Percentiles rank a stretch among this genome's conserved stretches.
Conservation (phyloP, 2,329 filamentous ascomycete genomes). For the Beauveria brongniartii region DNA sequence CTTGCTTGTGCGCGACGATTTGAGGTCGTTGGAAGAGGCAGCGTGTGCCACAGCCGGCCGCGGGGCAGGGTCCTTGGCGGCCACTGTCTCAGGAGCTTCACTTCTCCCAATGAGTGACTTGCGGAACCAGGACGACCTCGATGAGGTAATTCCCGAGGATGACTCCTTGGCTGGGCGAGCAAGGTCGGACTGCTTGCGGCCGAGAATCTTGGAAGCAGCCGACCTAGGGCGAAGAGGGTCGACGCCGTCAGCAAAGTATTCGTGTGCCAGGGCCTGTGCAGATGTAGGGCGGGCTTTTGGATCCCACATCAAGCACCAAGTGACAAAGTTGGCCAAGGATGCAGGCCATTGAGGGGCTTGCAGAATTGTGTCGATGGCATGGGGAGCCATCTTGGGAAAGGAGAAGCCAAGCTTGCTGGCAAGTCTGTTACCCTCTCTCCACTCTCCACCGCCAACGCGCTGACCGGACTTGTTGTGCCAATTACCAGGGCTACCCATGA, state of each 20-base stretch:
- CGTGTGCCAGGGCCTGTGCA: slow-evolving; percentile 86
- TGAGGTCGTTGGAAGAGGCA: slow-evolving; percentile 32
- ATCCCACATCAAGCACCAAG: slow-evolving; percentile 99
- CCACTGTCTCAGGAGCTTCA: slow-evolving; percentile 56
- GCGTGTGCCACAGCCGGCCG: slow-evolving; percentile 37
- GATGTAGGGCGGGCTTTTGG: slow-evolving; percentile 87
- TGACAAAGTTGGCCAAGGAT: slow-evolving; percentile 85
- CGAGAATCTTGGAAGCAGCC: slow-evolving; percentile 72
- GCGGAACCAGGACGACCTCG: slow-evolving; percentile 94
- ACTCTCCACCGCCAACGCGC: slow-evolving; percentile 89
- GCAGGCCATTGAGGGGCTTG: slow-evolving; percentile 86
- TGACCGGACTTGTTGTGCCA: slow-evolving; percentile 91
- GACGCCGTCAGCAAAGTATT: slow-evolving; percentile 87
- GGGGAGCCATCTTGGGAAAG: slow-evolving; percentile 98
- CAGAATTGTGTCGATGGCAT: slow-evolving; percentile 90
- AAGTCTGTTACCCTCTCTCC: slow-evolving; percentile 87
- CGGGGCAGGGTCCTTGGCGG: slow-evolving; percentile 39
- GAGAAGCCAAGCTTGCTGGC: slow-evolving; percentile 97
- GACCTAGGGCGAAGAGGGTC: slow-evolving; percentile 91
- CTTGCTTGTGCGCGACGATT: slow-evolving; percentile 53
- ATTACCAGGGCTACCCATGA: slow-evolving; percentile 97
- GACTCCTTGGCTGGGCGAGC: slow-evolving; percentile 58
- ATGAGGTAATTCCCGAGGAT: slow-evolving; percentile 51
- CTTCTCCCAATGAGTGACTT: slow-evolving; percentile 83
- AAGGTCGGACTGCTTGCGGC: slow-evolving; percentile 84